These are phyloP conservation scores for Brettanomyces custersianus DNA, from an alignment of 805 yeast species.

Conservation along the genomic window DNA sequence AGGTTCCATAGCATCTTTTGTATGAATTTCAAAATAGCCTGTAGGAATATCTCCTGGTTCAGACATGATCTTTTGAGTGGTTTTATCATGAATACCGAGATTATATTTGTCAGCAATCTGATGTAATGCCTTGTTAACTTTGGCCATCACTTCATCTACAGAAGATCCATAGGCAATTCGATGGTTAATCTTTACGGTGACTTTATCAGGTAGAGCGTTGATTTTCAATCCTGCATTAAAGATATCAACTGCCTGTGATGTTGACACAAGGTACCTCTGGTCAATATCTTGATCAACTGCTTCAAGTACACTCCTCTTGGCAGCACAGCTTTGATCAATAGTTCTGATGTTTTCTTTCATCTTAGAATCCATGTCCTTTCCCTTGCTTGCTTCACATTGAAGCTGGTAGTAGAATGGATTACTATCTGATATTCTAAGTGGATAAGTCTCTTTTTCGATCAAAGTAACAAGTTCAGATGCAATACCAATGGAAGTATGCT, in stretches of 20 bases:
- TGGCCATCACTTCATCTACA: slow-evolving; percentile 17
- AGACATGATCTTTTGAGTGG: background rate
- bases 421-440: slow-evolving; percentile 33
- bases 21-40: slow-evolving; percentile 35
- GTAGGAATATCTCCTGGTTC: slow-evolving; percentile 11
- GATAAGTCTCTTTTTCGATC: slow-evolving; percentile 48
- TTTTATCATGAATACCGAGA: slow-evolving; percentile 27
- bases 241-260: slow-evolving; percentile 59
- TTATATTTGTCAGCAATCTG: slow-evolving; percentile 35
- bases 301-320: slow-evolving; percentile 28
- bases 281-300: slow-evolving; percentile 14
- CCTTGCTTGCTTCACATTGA: slow-evolving; percentile 54
- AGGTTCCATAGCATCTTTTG: slow-evolving; percentile 22
- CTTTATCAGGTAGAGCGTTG: slow-evolving; percentile 65
- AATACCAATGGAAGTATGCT: slow-evolving; percentile 38
- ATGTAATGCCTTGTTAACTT: slow-evolving; percentile 27
- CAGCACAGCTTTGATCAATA: slow-evolving; percentile 19
- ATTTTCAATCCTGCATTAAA: slow-evolving; percentile 63
- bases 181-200: slow-evolving; percentile 45
- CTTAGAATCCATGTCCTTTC: slow-evolving; percentile 19
- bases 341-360: slow-evolving; percentile 27
- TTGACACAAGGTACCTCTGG: slow-evolving; percentile 35
- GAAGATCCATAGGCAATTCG: slow-evolving; percentile 51
- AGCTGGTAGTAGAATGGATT: slow-evolving; percentile 51
- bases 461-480: slow-evolving; percentile 30